Base-by-base conservation (phyloP, 306 rosid genomes). In the Castanopsis chinensis region DNA sequence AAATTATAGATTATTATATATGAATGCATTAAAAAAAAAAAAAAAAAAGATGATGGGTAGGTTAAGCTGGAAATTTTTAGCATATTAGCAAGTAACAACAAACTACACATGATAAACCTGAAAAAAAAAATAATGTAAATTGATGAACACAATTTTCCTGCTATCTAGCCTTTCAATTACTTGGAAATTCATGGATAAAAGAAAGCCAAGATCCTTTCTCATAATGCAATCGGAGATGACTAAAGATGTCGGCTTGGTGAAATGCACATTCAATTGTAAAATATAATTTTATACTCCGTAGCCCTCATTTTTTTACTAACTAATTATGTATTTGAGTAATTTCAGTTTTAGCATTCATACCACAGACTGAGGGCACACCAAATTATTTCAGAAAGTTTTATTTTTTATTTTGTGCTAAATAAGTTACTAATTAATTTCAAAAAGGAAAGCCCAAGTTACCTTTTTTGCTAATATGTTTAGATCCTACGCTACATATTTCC, bases 231-330 rank as follows among this genome's bases (percentile, higher is more conserved):
- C 15, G 15, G 52, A 45, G 52, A 45, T 45, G 73, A 73, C 76
- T 54, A 84, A 84, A 79, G 80, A n/a, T 74, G 84, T 87, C 83
- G 83, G 49, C 70, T 30, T 80, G 85, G 87, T 52, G 73, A 78
- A 79, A 63, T 82, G 82, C 77, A 80, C 75, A 53, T 60, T 77
- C 53, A 49, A 49, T 49, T 49, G 53, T 53, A 72, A 21, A 63
- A 49, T 21, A 35, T 45, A 77, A 69, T 65, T 18, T 51, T 33
- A 20, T 76, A 58, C 73, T 79, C 19, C 49, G 27, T 25, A 80
- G 76, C 81, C 76, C 49, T 85, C 75, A 25, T 76, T 54, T 41
- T 8, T 41, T 37, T 37, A 37, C 45, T 41, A 41, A 41, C 45
- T 79, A 61, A 63, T 49, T 72, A 71, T 81, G 53, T 65, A 12